Evolutionary conservation across 2,329 filamentous ascomycete species (phyloP), one percentile per base, ranked within the genome.

Genomic region (Colletotrichum spaethianum): DNA sequence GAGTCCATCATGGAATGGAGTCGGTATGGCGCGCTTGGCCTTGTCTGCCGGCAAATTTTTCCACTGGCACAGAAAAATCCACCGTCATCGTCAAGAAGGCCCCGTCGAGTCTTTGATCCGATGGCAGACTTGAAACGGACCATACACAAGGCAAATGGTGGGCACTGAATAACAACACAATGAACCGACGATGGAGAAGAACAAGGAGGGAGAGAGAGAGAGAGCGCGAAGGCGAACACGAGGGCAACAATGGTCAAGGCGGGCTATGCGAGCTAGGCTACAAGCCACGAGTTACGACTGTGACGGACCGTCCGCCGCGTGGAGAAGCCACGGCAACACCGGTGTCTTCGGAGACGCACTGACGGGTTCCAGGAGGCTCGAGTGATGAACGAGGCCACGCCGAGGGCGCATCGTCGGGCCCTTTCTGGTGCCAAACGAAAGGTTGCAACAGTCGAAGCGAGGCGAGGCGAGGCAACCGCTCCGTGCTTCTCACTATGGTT

Each of bases 281-380:
- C 23, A 63, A 63, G 69, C 70, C 52, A 64, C 46, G 46, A 46
- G 66, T 33, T 60, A 31, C 65, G 46, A 72, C 52, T 63, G n/a
- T 52, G 53, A 52, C 64, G 64, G 59, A 42, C 60, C 40, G 60
- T 23, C 36, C 48, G 46, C 6, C 50, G 48, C 48, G 33, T 44
- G 18, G 50, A 28, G 46, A 44, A 23, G 53, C 50, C 52, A 46
- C 28, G 26, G 65, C 55, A 48, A 42, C 55, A 60, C 60, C 60
- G 42, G 46, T 70, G 63, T 56, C 52, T 56, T 33, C 14, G 44
- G 33, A 38, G 57, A 26, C 60, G 60, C 65, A 64, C 70, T 53
- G 70, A 70, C 66, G 53, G 52, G 59, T 55, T n/a, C 60, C 36
- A 63, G 36, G 46, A 53, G 60, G 70, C 46, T 70, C 70, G 70